Percentiles rank a stretch among this genome's conserved stretches.
phyloP scores from a whole-genome alignment of 169 alveolate genomes.

The Cystoisospora suis region DNA sequence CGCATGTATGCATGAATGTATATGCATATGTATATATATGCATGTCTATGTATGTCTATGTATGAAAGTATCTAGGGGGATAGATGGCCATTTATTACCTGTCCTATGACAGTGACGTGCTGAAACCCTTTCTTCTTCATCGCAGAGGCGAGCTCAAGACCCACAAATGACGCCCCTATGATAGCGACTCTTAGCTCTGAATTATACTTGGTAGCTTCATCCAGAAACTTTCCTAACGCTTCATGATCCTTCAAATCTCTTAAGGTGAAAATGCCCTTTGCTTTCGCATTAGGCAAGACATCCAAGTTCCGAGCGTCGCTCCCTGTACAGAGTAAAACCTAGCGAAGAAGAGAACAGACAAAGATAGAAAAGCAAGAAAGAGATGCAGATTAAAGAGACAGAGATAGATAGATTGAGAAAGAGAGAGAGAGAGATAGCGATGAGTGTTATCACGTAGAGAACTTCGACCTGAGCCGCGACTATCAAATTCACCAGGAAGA shows the following conservation, averaged over 20 bases:
- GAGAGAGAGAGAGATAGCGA: too few relatives aligned
- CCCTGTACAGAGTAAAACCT: constrained; percentile 67
- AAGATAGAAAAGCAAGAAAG: background rate
- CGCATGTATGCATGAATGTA: background rate
- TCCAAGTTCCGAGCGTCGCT: constrained; percentile 29
- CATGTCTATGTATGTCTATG: too few relatives aligned
- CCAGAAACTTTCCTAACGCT: background rate
- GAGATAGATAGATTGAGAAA: too few relatives aligned
- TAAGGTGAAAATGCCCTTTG: constrained; percentile 48
- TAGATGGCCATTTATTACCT: background rate
- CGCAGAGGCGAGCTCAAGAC: constrained; percentile 67
- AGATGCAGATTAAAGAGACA: background rate
- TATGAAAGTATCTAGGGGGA: background rate
- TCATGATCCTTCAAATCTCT: constrained; percentile 20
- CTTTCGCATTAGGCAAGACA: constrained; percentile 21
- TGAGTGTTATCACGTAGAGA: too few relatives aligned
- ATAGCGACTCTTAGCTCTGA: constrained; percentile 29
- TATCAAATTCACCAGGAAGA: too few relatives aligned
- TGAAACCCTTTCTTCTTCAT: constrained; percentile 41
- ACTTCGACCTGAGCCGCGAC: too few relatives aligned
- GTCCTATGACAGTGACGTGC: constrained; percentile 64
- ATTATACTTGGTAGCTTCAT: background rate
- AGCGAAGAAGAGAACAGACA: background rate
- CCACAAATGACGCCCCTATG: constrained; percentile 69
- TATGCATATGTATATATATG: background rate